Base-by-base conservation (phyloP, 495 filamentous ascomycete species). In the Aspergillus heteromorphus region DNA sequence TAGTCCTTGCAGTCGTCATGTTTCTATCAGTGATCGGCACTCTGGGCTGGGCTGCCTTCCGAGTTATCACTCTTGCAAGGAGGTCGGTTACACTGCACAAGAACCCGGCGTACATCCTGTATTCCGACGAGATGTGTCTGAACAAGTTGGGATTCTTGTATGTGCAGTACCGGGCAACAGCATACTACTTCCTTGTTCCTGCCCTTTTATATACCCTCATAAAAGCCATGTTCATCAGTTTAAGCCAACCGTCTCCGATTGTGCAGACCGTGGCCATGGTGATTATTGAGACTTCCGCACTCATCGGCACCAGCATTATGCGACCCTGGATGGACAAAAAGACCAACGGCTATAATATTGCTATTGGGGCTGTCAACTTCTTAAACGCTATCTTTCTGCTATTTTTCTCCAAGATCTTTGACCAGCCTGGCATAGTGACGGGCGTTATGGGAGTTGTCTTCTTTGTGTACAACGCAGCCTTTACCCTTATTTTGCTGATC, bases 131-230 rank as follows among this genome's bases (percentile, higher is more conserved):
- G 9, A 79, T 87, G 47, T 84, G 88, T 30, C 74, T 98, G 54
- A 97, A 98, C 83, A 95, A 96, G 74, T 97, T 93, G 93, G 93
- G 93, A 14, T 98, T 97, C 74, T 75, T 98, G 25, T 98, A 98
- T 66, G 89, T 98, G 52, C 93, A 97, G 68, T 97, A 96, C 77
- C 87, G 92, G 53, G 92, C 93, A 18, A 92, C 92, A 1, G 89
- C 91, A 6, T 98, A 98, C 77, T 98, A 95, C 76, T 98, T 95
- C 68, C 87, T 97, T 64, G 83, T 95, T 14, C 92, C 92, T 0
- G 67, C 87, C 36, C 79, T 98, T 34, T 62, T 76, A 38, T 96
- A 97, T 64, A 83, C 87, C 27, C 67, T 97, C 13, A 55, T 95
- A 65, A 97, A 97, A 78, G 81, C 84, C 40, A 86, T 96, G 79